Evolutionary conservation across 2,329 filamentous ascomycete species (phyloP).

Genomic region (Xylariomycetidae sp.): DNA sequence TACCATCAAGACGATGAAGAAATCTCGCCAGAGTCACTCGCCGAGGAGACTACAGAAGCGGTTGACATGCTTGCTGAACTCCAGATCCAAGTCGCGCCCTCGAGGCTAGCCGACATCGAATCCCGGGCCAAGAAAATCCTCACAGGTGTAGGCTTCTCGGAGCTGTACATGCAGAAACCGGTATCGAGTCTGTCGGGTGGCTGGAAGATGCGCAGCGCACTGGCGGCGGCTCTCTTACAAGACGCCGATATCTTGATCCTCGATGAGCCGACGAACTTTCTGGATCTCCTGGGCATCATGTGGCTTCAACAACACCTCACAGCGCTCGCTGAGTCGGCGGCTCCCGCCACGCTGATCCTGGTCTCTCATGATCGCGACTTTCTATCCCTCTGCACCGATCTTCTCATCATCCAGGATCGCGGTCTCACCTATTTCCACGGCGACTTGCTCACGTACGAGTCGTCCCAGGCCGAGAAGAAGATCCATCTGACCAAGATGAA

Average conservation of each 20-base stretch:
- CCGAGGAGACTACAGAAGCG: conserved; percentile 64
- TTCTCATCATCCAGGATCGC: conserved; percentile 71
- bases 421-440: conserved; percentile 70
- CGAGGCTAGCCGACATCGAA: conserved; percentile 61
- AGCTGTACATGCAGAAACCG: conserved; percentile 53
- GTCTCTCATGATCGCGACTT: conserved; percentile 86
- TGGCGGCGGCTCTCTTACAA: conserved; percentile 64
- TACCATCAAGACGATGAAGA: conserved; percentile 49
- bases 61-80: conserved; percentile 65
- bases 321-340: conserved; percentile 44
- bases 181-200: conserved; percentile 69
- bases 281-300: conserved; percentile 77
- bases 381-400: conserved; percentile 69
- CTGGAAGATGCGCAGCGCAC: conserved; percentile 66
- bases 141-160: conserved; percentile 66
- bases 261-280: conserved; percentile 84
- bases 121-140: conserved; percentile 62
- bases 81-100: conserved; percentile 62
- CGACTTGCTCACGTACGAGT: conserved; percentile 67
- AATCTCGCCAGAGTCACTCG: conserved; percentile 52
- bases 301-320: conserved; percentile 76
- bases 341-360: conserved; percentile 64
- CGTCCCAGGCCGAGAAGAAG: conserved; percentile 62
- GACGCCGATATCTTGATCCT: conserved; percentile 74
- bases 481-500: conserved; percentile 69